Evolutionary conservation across 352 stramenopile species (phyloP).

Genomic region (Aphanomyces invadans): DNA sequence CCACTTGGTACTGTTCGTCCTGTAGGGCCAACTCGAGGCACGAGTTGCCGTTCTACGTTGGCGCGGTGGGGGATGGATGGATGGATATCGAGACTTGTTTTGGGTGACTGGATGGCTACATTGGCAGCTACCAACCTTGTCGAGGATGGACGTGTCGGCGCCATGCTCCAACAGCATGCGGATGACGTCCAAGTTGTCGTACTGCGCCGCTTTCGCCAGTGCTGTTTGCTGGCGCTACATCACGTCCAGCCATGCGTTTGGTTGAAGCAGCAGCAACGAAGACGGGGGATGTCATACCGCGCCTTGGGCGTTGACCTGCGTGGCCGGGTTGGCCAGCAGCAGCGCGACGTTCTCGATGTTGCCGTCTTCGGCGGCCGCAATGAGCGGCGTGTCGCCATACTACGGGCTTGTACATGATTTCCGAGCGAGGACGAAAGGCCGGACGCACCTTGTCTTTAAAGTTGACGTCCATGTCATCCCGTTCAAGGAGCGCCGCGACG

Average conservation of each 20-base stretch:
- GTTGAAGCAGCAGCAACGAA: too few relatives aligned
- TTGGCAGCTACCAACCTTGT: too few relatives aligned
- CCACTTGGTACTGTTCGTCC: not conserved
- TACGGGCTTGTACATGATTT: constrained; percentile 23
- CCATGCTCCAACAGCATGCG: not conserved
- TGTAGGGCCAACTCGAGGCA: constrained; percentile 1
- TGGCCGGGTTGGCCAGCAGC: constrained; percentile 41
- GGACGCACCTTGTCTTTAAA: constrained; percentile 29
- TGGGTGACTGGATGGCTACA: too few relatives aligned
- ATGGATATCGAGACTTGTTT: not conserved
- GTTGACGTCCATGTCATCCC: constrained; percentile 43
- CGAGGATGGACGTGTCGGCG: not conserved
- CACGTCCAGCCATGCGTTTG: too few relatives aligned
- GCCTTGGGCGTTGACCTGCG: constrained; percentile 15
- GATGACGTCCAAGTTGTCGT: not conserved
- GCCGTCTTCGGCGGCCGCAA: constrained; percentile 66
- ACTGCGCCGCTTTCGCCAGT: not conserved
- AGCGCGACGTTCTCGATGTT: constrained; percentile 66
- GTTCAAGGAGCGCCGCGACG: constrained; percentile 49
- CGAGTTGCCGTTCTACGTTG: constrained; percentile 1
- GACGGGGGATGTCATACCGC: constrained; percentile 4
- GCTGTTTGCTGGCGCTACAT: not conserved
- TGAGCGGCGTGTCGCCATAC: constrained; percentile 51
- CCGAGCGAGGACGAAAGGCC: too few relatives aligned
- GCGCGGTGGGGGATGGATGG: not conserved